These are phyloP conservation scores for Chlorociboria aeruginascens DNA, from an alignment of 495 filamentous ascomycete genomes.

Conservation along the genomic window DNA sequence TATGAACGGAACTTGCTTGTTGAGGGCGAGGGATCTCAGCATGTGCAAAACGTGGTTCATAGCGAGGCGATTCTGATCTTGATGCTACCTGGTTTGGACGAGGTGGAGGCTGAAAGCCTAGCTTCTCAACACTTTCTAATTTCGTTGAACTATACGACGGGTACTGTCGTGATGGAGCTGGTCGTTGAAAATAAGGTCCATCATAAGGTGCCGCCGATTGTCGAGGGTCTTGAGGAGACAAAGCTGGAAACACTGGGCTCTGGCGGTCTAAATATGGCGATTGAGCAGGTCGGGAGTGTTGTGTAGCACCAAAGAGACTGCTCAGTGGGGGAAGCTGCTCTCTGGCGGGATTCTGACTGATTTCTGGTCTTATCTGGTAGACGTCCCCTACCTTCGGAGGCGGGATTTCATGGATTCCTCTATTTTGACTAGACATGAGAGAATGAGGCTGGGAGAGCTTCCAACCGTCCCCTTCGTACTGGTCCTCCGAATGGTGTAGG, in stretches of 20 bases:
- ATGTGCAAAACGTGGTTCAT: constrained; percentile 9
- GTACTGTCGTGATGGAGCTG: constrained; percentile 9
- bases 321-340: constrained; percentile 41
- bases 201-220: constrained; percentile 22
- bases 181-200: constrained; percentile 30
- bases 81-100: not conserved
- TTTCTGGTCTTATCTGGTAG: constrained; percentile 13
- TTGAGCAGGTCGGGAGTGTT: constrained; percentile 23
- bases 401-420: constrained; percentile 2
- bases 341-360: constrained; percentile 20
- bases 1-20: constrained; percentile 1
- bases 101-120: constrained; percentile 11
- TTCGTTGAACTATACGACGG: constrained; percentile 18
- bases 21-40: constrained; percentile 6
- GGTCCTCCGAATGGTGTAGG: not conserved
- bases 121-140: constrained; percentile 19
- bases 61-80: constrained; percentile 17
- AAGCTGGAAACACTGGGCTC: constrained; percentile 23
- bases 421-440: constrained; percentile 10
- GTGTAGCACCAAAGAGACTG: constrained; percentile 37
- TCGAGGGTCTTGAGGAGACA: constrained; percentile 33
- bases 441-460: constrained; percentile 9
- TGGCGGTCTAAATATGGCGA: constrained; percentile 34
- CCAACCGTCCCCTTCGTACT: constrained; percentile 5
- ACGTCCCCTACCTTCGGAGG: constrained; percentile 13